Percentiles rank a stretch among this genome's conserved stretches.
These are phyloP conservation scores for Cercospora sp. DNA, from an alignment of 2,329 filamentous ascomycete genomes.

Conservation along the genomic window DNA sequence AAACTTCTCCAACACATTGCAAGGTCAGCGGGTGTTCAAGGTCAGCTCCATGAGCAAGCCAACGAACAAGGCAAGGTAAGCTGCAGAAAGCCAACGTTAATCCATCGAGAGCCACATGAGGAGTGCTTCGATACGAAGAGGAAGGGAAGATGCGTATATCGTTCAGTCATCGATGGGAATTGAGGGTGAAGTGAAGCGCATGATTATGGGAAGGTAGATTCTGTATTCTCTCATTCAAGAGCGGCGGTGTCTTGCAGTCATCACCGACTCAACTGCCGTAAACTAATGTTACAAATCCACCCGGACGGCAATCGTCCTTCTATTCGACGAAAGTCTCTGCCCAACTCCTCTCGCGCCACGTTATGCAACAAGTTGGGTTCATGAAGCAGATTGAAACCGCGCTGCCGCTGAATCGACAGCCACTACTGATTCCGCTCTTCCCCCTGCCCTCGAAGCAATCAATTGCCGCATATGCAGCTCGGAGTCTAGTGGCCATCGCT, in stretches of 20 bases:
- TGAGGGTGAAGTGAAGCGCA: background rate
- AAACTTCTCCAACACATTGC: background rate
- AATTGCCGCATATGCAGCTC: background rate
- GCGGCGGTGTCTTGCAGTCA: background rate
- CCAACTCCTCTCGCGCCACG: slow-evolving; percentile 4
- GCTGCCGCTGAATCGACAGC: background rate
- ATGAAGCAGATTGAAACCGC: background rate
- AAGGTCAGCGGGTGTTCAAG: background rate
- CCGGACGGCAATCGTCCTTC: background rate
- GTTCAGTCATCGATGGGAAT: background rate
- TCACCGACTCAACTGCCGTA: background rate
- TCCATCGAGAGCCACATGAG: background rate
- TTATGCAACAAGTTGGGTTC: background rate
- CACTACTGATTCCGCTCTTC: background rate
- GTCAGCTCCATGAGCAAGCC: background rate
- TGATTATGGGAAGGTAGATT: background rate
- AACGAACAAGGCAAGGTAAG: background rate
- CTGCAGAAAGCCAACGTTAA: background rate
- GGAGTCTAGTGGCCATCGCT: background rate
- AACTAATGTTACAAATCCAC: background rate
- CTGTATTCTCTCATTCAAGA: background rate
- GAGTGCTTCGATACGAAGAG: background rate
- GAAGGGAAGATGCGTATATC: background rate
- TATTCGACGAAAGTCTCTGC: background rate
- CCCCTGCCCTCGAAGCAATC: background rate